Evolutionary conservation across 2,329 filamentous ascomycete genomes (phyloP), one percentile per base, ranked within the genome.

Genomic region (Hypoxylon sp.): DNA sequence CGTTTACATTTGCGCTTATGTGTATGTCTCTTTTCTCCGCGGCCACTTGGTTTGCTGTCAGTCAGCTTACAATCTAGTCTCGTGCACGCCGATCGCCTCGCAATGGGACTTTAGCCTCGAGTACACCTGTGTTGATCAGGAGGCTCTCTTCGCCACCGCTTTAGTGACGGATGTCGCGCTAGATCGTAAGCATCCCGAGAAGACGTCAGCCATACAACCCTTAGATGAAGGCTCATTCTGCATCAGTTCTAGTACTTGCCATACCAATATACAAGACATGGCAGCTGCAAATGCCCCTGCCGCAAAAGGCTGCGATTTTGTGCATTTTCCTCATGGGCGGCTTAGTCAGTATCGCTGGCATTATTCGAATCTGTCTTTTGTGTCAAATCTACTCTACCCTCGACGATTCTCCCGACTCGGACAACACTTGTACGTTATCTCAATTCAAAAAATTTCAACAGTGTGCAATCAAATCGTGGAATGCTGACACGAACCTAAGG

Each of bases 61-160:
- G n/a, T n/a, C 7, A 53, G 37, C 50, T 44, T 19, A 43, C 30
- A 6, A 11, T 17, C 22, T 19, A 53, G 50, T 53, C 37, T 53
- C 50, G 11, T 53, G 50, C 28, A 43, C 37, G 15, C 50, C 50
- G 20, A 43, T 53, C 30, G 22, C 22, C 34, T 43, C 37, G 7
- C 37, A 44, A 26, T 53, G 34, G 50, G 34, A 43, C 13, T 28
- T 20, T 37, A 30, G 22, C 5, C 26, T 48, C 41, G 11, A 39
- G n/a, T 48, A 10, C 26, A 56, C 53, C 17, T 56, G 43, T 20
- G 53, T 56, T 11, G 19, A 56, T 15, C 6, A 37, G 28, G 37
- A 32, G 43, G 53, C 53, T 20, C 53, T 56, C 41, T 47, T 56
- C 53, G 37, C 41, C 19, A 56, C 43, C 7, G 53, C 53, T 20